Base-by-base conservation (phyloP, 2,329 filamentous ascomycete species). In the Ampelomyces quisqualis region DNA sequence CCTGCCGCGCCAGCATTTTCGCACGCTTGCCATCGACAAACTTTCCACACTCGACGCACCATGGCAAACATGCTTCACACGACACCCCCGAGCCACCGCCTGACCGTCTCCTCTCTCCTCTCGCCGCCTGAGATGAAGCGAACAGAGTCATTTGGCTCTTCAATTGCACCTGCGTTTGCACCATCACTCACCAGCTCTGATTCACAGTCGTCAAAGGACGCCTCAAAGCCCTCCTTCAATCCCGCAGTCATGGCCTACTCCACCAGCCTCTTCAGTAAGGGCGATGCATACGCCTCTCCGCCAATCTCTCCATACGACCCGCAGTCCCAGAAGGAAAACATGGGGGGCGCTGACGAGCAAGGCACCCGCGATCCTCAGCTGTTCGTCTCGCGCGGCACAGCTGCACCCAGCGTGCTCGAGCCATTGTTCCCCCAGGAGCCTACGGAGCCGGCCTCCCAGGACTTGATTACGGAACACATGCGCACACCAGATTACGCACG, bases 121-220 rank as follows among this genome's bases (percentile, higher is more conserved):
- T 70, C 67, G 10, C 68, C 68, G 7, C 68, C 68, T 13, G 68
- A 70, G 53, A 63, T 67, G 59, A 68, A 68, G 54, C 62, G 61
- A 22, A 60, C 60, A 38, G 64, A 67, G 44, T 66, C 64, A n/a
- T 70, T 69, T 57, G 60, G 60, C 50, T 66, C 60, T 5, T 57
- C 65, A 51, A 57, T 50, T 43, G 47, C 45, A 14, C 50, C 51
- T 18, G 38, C 51, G 27, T 55, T 53, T 24, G 29, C 51, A 9
- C 51, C 49, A 31, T 58, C 58, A 11, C 58, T 57, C 34, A 54
- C 57, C 10, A 61, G 58, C 2, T 62, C 62, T 54, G 53, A 56
- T 43, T 59, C 62, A 22, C 44, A 58, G 38, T 24, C 49, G 23
- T 48, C 57, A 22, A 48, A 60, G 45, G 38, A 55, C 24, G 26